Evolutionary conservation across 148 eudicot genomes (phyloP), one percentile per base, ranked within the genome.

Genomic region (Camellia sinensis): DNA sequence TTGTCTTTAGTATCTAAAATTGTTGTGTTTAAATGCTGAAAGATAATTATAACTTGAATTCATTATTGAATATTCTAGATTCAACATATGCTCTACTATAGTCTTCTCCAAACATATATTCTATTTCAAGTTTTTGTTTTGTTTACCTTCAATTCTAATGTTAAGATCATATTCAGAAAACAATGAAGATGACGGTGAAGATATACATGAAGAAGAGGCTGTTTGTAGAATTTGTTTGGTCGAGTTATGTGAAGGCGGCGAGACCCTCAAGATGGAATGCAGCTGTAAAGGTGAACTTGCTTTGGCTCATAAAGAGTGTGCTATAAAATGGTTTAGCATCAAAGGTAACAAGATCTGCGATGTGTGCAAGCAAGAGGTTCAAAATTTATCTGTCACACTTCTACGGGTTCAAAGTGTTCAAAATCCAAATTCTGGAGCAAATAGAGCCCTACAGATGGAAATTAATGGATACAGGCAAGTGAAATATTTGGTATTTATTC

Each of bases 241-340:
- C 77, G 98, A 93, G 75, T 83, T 91, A 82, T 84, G 93, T 80
- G 99, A 96, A 88, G 98, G 92, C 29, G 95, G 97, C 29, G 97
- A 93, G 86, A 96, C 99, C 21, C 88, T 96, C 15, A 96, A 96
- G 82, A 87, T 93, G 95, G 99, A 96, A 79, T 96, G 99, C 80
- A 87, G 92, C 82, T 96, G 99, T 85, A 96, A 96, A 85, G 99
- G 99, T 11, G 99, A 91, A 70, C 97, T 96, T 71, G 92, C 95
- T 81, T 87, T 96, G 84, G 98, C 97, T 71, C 99, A 96, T 82
- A 73, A 91, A 88, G 95, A 91, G 67, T 96, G 99, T 84, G 97
- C 97, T 2, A 44, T 96, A 60, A 96, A 91, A 88, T 96, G 99
- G 99, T 96, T 96, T 85, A 86, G 90, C 83, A 96, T 93, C 71